These are phyloP conservation scores for Myxozyma neglecta DNA, from an alignment of 805 yeast genomes.

Conservation along the genomic window DNA sequence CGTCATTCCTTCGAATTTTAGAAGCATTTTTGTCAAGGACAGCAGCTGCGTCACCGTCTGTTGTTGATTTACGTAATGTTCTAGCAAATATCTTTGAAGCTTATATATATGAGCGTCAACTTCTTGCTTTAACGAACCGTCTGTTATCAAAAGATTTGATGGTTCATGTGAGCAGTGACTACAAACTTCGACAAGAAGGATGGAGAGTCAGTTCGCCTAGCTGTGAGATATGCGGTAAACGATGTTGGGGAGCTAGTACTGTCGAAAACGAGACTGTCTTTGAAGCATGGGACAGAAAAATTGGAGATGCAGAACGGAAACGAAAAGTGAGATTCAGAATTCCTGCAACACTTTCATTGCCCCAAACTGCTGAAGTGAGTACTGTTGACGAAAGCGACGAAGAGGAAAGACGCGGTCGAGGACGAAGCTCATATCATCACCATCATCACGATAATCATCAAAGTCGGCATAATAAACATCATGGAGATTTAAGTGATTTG, in stretches of 20 bases:
- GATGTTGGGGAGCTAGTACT: slow-evolving; percentile 32
- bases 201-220: slow-evolving; percentile 22
- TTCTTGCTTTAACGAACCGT: slow-evolving; percentile 27
- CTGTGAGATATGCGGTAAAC: slow-evolving; percentile 33
- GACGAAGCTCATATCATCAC: neutral
- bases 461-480: neutral
- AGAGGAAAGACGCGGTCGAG: neutral
- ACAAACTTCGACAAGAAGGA: slow-evolving; percentile 28
- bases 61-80: slow-evolving; percentile 29
- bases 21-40: slow-evolving; percentile 28
- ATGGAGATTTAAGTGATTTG: neutral
- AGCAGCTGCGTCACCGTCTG: slow-evolving; percentile 32
- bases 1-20: slow-evolving; percentile 26
- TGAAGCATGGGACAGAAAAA: slow-evolving; percentile 29
- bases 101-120: slow-evolving; percentile 31
- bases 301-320: slow-evolving; percentile 1
- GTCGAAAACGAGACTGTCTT: slow-evolving; percentile 11
- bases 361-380: neutral
- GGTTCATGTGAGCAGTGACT: slow-evolving; percentile 28
- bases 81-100: slow-evolving; percentile 32
- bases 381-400: neutral
- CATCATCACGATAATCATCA: neutral
- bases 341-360: neutral
- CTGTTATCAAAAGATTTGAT: slow-evolving; percentile 27
- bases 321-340: slow-evolving; percentile 7